Percentiles rank a stretch among this genome's conserved stretches.
Conservation (phyloP, 495 filamentous ascomycete species). For the Aspergillus biplanus region DNA sequence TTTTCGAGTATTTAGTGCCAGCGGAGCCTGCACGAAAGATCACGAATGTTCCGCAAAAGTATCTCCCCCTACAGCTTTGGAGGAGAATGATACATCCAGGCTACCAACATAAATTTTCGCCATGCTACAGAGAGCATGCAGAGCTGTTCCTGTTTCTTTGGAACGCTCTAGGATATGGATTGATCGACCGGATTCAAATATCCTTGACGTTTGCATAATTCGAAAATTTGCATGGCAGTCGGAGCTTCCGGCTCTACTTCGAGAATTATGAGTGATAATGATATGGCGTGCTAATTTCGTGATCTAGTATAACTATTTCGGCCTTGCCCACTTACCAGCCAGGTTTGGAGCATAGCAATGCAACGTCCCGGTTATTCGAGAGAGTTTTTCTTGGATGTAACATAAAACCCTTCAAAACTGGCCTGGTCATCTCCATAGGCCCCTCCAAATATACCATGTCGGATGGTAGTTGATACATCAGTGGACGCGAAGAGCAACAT, state of each 20-base stretch:
- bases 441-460: not conserved
- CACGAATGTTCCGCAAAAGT: constrained; percentile 3
- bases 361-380: not conserved
- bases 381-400: not conserved
- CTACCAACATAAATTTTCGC: not conserved
- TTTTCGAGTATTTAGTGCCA: constrained; percentile 2
- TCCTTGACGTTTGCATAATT: not conserved
- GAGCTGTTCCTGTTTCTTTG: not conserved
- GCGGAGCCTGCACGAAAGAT: constrained; percentile 1
- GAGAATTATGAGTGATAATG: too few species aligned
- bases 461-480: not conserved
- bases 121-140: not conserved
- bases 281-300: too few species aligned
- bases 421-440: not conserved
- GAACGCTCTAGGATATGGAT: not conserved
- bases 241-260: too few species aligned
- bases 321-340: too few species aligned
- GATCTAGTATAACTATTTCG: too few species aligned
- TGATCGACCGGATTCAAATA: not conserved
- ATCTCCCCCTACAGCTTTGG: not conserved
- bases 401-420: not conserved
- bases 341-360: not conserved
- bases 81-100: not conserved
- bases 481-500: not conserved
- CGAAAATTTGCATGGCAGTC: not conserved